Base-by-base conservation (phyloP, 202 grass and related monocot species). In the Digitaria exilis region DNA sequence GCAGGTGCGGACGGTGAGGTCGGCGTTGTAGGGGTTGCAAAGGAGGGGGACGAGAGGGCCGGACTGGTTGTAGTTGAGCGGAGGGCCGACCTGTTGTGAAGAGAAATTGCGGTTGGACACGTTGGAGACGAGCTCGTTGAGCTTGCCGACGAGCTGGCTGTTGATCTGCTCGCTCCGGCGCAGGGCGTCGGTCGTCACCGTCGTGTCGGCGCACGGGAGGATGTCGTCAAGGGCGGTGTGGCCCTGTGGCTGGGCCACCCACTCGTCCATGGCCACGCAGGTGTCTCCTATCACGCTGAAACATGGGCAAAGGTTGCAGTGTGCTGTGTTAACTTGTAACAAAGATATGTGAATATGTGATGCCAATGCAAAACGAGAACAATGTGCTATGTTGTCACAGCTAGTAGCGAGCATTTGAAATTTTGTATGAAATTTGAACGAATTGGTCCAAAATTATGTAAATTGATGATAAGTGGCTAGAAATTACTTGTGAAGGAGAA, bases 211-310 rank as follows among this genome's bases (percentile, higher is more conserved):
- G 68, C 96, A 98, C 4, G 96, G 96, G 11, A 98, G 90, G 82
- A 95, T 91, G 76, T 95, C 96, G 65, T 95, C 96, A 22, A 98
- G 81, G 14, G 96, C 87, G 0, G 90, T 93, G 76, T 63, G 89
- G 7, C 69, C 75, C 7, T 85, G 89, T 7, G 89, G 96, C 16
- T 86, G 85, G 15, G 31, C 51, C 67, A 85, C 90, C 96, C 93
- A 98, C 63, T 94, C 89, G 21, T 92, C 91, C 96, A 98, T 92
- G 49, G 96, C 90, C 3, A 95, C 85, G 59, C 93, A 98, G 1
- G 96, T 90, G 80, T 98, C 96, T 3, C 82, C 85, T 0, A 89
- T 84, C 73, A 78, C 86, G 73, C 92, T 98, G 90, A 11, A 43
- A 81, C 24, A 41, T 10, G 7, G 19, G 37, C 48, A 19, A 0